These are phyloP conservation scores for Pichia sp. DNA, from an alignment of 1,139 yeast genomes.

Conservation along the genomic window DNA sequence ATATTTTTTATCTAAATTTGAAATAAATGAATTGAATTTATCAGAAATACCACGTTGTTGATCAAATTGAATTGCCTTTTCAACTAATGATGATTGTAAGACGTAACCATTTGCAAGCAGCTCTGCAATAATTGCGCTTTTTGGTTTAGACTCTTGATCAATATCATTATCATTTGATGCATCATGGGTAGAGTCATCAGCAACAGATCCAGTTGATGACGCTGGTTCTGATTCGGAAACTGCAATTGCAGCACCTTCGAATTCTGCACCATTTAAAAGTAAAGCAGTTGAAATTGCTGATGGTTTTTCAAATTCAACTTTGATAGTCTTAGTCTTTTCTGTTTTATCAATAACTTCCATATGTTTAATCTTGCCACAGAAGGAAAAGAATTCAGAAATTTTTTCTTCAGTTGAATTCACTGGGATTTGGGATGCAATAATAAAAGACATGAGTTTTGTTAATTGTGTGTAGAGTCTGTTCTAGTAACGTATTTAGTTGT, in stretches of 20 bases:
- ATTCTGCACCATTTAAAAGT: slow-evolving; percentile 66
- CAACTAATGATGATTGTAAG: slow-evolving; percentile 55
- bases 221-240: slow-evolving; percentile 13
- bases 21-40: slow-evolving; percentile 51
- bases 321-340: slow-evolving; percentile 34
- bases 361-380: slow-evolving; percentile 62
- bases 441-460: slow-evolving; percentile 27
- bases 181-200: background rate
- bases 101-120: slow-evolving; percentile 66
- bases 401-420: slow-evolving; percentile 46
- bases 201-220: slow-evolving; percentile 1
- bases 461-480: background rate
- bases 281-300: slow-evolving; percentile 72
- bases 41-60: slow-evolving; percentile 55
- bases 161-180: slow-evolving; percentile 36
- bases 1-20: slow-evolving; percentile 52
- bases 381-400: slow-evolving; percentile 63
- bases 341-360: slow-evolving; percentile 35
- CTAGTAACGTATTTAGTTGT: background rate
- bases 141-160: slow-evolving; percentile 73
- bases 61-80: slow-evolving; percentile 57
- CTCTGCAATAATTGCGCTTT: slow-evolving; percentile 69
- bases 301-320: slow-evolving; percentile 49
- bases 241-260: slow-evolving; percentile 40
- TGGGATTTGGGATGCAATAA: slow-evolving; percentile 60